Conservation (phyloP, 1,139 yeast species). For the Entelexis sorbosivorans region DNA sequence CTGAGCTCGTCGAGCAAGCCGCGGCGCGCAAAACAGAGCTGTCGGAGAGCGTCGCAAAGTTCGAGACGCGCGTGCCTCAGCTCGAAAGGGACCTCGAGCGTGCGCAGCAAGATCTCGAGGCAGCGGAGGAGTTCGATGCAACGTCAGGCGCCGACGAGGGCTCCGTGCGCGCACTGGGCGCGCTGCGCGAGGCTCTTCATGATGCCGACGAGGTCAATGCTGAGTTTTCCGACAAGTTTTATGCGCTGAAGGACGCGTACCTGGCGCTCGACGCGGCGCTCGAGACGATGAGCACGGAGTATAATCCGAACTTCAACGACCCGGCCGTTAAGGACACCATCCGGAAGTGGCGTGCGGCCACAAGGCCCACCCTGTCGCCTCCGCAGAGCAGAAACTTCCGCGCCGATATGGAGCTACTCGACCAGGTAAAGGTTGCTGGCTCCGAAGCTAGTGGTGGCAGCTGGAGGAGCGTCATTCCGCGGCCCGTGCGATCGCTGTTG, state of each 20-base stretch:
- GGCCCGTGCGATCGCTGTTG: background rate
- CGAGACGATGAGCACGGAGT: constrained; percentile 41
- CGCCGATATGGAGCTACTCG: constrained; percentile 6
- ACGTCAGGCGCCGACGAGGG: constrained; percentile 23
- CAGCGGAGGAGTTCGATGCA: constrained; percentile 19
- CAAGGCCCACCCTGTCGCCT: constrained; percentile 11
- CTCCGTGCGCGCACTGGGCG: constrained; percentile 10
- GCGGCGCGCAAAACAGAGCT: constrained; percentile 17
- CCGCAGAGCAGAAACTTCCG: background rate
- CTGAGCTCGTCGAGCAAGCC: constrained; percentile 24
- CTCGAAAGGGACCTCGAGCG: constrained; percentile 13
- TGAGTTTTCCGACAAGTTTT: constrained; percentile 23
- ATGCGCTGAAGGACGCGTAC: constrained; percentile 20
- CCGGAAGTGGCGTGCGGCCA: constrained; percentile 39
- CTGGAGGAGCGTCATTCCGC: constrained; percentile 1
- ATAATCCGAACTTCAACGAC: constrained; percentile 86
- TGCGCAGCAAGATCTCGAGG: constrained; percentile 9
- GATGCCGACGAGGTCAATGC: constrained; percentile 26
- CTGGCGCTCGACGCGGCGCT: constrained; percentile 35
- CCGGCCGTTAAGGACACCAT: constrained; percentile 73
- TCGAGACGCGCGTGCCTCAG: constrained; percentile 11
- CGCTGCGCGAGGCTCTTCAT: constrained; percentile 26
- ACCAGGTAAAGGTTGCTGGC: constrained; percentile 9
- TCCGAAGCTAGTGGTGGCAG: background rate
- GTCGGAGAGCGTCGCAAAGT: constrained; percentile 6